phyloP scores from a whole-genome alignment of 1,284 basidiomycete species.

The Rhodotorula glutinis region DNA sequence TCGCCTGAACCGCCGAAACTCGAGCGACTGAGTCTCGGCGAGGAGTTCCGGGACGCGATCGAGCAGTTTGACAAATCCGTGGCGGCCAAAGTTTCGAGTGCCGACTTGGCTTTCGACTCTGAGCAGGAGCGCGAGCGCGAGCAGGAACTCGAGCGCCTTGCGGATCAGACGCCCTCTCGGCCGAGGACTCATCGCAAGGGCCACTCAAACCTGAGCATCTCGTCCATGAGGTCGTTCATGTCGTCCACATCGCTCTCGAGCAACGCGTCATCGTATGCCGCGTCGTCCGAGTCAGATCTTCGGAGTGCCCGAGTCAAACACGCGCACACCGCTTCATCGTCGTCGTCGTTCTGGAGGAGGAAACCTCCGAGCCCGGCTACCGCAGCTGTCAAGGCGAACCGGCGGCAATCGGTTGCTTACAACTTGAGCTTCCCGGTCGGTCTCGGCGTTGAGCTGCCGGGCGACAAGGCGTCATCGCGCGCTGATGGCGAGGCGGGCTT shows the following conservation, averaged over 20 bases:
- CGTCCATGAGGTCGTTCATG: neutral
- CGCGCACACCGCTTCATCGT: neutral
- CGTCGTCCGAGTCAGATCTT: neutral
- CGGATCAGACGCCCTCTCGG: neutral
- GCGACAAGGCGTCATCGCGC: neutral
- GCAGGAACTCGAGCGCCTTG: neutral
- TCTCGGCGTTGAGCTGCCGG: neutral
- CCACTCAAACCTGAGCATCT: neutral
- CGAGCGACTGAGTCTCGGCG: neutral
- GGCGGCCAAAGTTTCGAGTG: neutral
- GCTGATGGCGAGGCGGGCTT: neutral
- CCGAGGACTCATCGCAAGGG: neutral
- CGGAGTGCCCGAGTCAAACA: neutral
- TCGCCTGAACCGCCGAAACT: neutral
- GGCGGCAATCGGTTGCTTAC: conserved; percentile 4
- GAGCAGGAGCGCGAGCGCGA: neutral
- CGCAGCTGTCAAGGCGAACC: neutral
- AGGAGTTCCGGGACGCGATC: neutral
- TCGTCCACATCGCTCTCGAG: neutral
- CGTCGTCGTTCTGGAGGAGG: neutral
- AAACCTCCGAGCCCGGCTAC: neutral
- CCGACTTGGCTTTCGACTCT: neutral
- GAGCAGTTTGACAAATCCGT: neutral
- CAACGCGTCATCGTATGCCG: neutral
- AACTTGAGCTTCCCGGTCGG: conserved; percentile 2